Evolutionary conservation across 768 basidiomycete species (phyloP).

Genomic region (Trametes cubensis): DNA sequence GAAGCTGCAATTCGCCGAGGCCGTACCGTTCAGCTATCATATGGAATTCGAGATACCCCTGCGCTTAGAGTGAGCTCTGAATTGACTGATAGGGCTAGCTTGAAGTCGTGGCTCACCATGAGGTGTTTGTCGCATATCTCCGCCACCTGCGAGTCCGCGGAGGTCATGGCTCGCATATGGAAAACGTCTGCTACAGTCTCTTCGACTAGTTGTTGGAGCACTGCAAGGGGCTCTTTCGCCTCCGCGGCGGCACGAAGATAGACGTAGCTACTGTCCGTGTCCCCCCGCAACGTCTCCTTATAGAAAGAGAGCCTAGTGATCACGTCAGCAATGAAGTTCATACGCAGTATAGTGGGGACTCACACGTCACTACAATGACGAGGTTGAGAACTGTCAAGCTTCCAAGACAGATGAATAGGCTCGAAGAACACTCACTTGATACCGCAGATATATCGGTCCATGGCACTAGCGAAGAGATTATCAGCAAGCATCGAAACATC

Average conservation of each 20-base stretch:
- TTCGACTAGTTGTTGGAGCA: background rate
- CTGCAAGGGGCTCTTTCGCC: background rate
- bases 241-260: background rate
- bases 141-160: background rate
- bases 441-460: background rate
- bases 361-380: too few species aligned
- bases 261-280: background rate
- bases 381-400: too few species aligned
- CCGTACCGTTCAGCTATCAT: background rate
- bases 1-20: background rate
- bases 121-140: background rate
- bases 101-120: background rate
- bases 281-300: background rate
- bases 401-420: too few species aligned
- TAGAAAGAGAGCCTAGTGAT: background rate
- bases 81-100: too few species aligned
- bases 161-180: background rate
- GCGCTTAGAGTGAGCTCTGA: background rate
- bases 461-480: background rate
- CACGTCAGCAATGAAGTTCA: too few species aligned
- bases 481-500: too few species aligned
- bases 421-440: background rate
- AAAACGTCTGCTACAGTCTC: background rate
- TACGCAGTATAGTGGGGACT: too few species aligned
- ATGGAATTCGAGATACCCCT: constrained; percentile 2